These are phyloP conservation scores for Kwoniella dejecticola DNA, from an alignment of 768 basidiomycete species.

Conservation along the genomic window DNA sequence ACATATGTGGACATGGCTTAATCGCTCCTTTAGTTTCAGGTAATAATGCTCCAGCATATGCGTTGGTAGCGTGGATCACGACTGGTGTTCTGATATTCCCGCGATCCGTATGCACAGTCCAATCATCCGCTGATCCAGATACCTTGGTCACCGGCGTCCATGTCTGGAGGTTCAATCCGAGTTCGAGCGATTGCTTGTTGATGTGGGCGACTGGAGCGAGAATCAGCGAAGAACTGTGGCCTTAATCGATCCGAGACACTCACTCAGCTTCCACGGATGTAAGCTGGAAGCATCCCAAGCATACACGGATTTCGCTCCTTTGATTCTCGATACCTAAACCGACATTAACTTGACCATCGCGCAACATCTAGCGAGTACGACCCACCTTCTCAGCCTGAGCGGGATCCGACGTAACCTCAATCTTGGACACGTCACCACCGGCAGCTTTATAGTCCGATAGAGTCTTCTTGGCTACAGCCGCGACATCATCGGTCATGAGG, in stretches of 20 bases:
- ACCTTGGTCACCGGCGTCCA: conserved; percentile 52
- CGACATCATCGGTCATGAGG: conserved; percentile 37
- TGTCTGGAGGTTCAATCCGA: conserved; percentile 37
- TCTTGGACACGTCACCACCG: conserved; percentile 49
- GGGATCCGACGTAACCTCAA: conserved; percentile 45
- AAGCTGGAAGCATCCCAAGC: conserved; percentile 41
- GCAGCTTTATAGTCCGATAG: conserved; percentile 48
- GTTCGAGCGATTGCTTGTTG: conserved; percentile 28
- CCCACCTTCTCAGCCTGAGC: conserved; percentile 43
- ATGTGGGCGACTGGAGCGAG: conserved; percentile 26
- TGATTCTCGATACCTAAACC: conserved; percentile 19
- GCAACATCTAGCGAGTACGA: not conserved
- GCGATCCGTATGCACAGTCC: conserved; percentile 67
- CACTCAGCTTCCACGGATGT: conserved; percentile 41
- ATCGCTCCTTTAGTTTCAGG: conserved; percentile 61
- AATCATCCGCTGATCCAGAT: conserved; percentile 43
- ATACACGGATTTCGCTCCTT: conserved; percentile 30
- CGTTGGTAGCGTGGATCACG: conserved; percentile 86
- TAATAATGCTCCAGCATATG: conserved; percentile 75
- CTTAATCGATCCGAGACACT: not conserved
- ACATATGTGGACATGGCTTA: conserved; percentile 39
- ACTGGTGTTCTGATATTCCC: conserved; percentile 65
- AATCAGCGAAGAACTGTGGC: conserved; percentile 1
- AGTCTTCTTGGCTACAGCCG: conserved; percentile 25
- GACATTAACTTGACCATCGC: not conserved